Evolutionary conservation across 1,284 basidiomycete genomes (phyloP), one percentile per base, ranked within the genome.

Genomic region (Butyriboletus appendiculatus): DNA sequence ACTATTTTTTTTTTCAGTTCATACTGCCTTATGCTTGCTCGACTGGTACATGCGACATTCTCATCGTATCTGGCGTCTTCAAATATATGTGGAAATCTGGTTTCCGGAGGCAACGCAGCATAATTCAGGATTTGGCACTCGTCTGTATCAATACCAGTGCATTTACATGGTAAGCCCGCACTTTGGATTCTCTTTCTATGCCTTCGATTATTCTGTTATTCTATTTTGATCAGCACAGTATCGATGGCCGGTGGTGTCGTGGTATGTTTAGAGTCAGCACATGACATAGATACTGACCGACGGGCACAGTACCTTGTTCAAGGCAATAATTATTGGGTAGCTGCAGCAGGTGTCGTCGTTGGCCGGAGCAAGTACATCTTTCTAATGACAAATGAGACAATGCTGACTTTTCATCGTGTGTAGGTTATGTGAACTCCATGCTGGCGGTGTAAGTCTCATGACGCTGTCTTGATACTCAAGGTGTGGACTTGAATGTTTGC

Each of bases 11-110:
- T 32, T 38, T 3, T 37, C 28, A 60, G 60, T 18, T 56, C 6
- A 44, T 59, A 52, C 15, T 56, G 6, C 46, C 44, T 0, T 34
- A 20, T 14, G 14, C 59, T 9, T 9, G 16, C 15, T 0, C 35
- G 11, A 40, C 9, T 6, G 38, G 34, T 5, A 0, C 47, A 1
- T 53, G 53, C 11, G 53, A 62, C 26, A 6, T 51, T 15, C 18
- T 62, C 11, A 63, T 63, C 30, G 51, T 50, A 16, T 24, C 1
- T 1, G 43, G 28, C 1, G 14, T 60, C 34, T 51, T 61, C 37
- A 57, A 50, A 26, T 60, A 60, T 15, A 41, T 62, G 57, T 61
- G 53, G 59, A 60, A 12, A 34, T 43, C 57, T 12, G 54, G 49
- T 12, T 60, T 62, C 20, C 60, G 57, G 14, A 52, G 35, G 26